Base-by-base conservation (phyloP, 202 grass and related monocot genomes). In the Thinopyrum obtusiflorum region DNA sequence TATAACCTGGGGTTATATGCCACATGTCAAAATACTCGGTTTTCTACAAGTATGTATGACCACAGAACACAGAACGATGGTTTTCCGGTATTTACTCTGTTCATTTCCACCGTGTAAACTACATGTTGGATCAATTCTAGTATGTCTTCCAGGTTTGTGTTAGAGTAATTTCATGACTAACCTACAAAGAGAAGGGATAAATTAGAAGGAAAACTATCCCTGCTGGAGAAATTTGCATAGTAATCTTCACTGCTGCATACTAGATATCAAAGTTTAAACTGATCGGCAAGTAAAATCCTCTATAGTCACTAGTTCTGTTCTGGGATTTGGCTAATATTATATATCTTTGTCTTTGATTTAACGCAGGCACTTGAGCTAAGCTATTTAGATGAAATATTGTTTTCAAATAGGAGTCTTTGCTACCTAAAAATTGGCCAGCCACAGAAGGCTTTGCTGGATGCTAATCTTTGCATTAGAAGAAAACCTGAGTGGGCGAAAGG, bases 391-490 rank as follows among this genome's bases (percentile, higher is more conserved):
- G 85, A 7, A 74, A 49, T 7, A 1, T 74, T 74, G 71, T 74
- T 28, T 74, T 74, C 71, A 74, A 74, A 74, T 74, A 76, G 79
- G 70, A 87, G 85, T 12, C 20, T 87, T 67, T 87, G 85, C 70
- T 62, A 76, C 51, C 61, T 87, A 27, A 51, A 42, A 59, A 87
- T 82, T 15, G 85, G 78, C 0, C 6, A 82, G 76, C 44, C 32
- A 44, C 26, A 35, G 0, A 10, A 76, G 11, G 85, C 85, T 60
- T 29, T 87, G 24, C 6, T 39, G 10, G 79, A 87, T 82, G 85
- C 85, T 21, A 5, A 32, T 33, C 1, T 49, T 61, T 87, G 85
- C 61, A 82, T 87, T 23, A 31, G 1, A 15, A 23, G 42, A 49
- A 47, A 12, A 2, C 61, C 70, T 10, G 46, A 76, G 32, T 87